Conservation (phyloP, 257 asterid genomes). For the Coffea canephora region DNA sequence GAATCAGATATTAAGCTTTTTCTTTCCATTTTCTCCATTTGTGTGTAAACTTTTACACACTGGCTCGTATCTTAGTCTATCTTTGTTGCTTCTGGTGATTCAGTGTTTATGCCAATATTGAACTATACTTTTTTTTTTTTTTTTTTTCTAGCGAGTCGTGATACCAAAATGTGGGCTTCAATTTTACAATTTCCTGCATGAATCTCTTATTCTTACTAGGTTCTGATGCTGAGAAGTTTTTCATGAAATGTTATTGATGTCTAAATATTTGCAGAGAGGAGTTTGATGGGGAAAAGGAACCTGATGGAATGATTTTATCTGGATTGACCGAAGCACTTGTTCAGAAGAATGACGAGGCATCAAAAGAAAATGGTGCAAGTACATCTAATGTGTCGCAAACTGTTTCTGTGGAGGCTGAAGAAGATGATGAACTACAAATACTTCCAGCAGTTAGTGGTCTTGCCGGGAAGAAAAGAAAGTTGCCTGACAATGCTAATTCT, state of each 20-base stretch:
- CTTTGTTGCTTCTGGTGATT: neutral
- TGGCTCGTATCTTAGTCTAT: neutral
- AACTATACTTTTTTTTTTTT: too few relatives aligned
- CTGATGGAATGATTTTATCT: slow-evolving; percentile 79
- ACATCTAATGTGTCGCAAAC: slow-evolving; percentile 51
- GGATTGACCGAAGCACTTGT: slow-evolving; percentile 72
- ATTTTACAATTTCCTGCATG: neutral
- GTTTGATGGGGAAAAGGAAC: slow-evolving; percentile 93
- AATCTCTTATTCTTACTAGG: neutral
- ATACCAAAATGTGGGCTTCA: neutral
- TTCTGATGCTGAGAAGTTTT: neutral
- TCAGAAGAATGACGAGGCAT: slow-evolving; percentile 42
- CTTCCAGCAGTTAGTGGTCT: slow-evolving; percentile 26
- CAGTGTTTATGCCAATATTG: neutral
- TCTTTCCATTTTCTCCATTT: neutral
- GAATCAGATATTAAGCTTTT: neutral
- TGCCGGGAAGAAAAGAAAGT: slow-evolving; percentile 69
- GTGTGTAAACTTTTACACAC: neutral
- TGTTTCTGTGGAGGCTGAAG: slow-evolving; percentile 36
- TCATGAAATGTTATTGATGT: slow-evolving; percentile 14
- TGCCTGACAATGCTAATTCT: slow-evolving; percentile 27
- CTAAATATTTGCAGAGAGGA: slow-evolving; percentile 57
- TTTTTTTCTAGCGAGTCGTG: too few relatives aligned
- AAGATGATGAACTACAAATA: slow-evolving; percentile 56
- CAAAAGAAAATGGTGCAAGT: slow-evolving; percentile 60